phyloP scores from a whole-genome alignment of 768 basidiomycete genomes.

The Amylocystis lapponica region DNA sequence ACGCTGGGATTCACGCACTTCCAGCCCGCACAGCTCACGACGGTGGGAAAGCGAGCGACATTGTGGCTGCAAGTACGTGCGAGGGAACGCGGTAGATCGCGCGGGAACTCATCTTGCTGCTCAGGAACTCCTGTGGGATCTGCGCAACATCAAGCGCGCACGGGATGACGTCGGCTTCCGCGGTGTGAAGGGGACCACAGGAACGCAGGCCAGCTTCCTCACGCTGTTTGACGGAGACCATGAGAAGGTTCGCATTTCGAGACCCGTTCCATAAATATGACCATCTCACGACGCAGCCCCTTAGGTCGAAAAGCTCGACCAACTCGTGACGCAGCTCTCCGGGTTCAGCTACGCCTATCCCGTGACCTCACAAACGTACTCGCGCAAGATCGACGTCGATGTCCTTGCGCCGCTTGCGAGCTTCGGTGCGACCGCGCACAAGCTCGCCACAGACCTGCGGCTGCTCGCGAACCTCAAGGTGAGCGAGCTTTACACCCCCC shows the following conservation, averaged over 20 bases:
- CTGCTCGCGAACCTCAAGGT: slow-evolving; percentile 92
- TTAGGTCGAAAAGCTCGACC: slow-evolving; percentile 85
- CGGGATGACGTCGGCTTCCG: slow-evolving; percentile 93
- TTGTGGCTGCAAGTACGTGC: slow-evolving; percentile 84
- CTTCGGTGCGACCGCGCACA: slow-evolving; percentile 92
- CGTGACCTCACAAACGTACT: slow-evolving; percentile 98
- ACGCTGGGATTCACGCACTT: slow-evolving; percentile 98
- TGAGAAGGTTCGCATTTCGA: slow-evolving; percentile 52
- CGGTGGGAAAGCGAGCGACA: slow-evolving; percentile 94
- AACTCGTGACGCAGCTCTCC: slow-evolving; percentile 81
- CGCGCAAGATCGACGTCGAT: slow-evolving; percentile 94
- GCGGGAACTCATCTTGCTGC: neutral
- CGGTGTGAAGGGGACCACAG: slow-evolving; percentile 99
- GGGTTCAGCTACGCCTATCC: slow-evolving; percentile 96
- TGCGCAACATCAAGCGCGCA: slow-evolving; percentile 87
- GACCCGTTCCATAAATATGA: neutral
- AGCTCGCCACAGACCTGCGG: slow-evolving; percentile 94
- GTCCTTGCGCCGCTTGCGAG: slow-evolving; percentile 87
- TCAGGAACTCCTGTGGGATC: slow-evolving; percentile 92
- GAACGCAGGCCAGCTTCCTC: slow-evolving; percentile 95
- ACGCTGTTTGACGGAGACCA: slow-evolving; percentile 94
- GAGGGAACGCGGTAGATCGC: neutral
- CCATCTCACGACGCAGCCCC: neutral
- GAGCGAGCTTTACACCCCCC: neutral
- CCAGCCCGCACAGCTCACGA: slow-evolving; percentile 97